These are phyloP conservation scores for Cucurbita argyrosperma DNA, from an alignment of 306 rosid species.

Conservation along the genomic window DNA sequence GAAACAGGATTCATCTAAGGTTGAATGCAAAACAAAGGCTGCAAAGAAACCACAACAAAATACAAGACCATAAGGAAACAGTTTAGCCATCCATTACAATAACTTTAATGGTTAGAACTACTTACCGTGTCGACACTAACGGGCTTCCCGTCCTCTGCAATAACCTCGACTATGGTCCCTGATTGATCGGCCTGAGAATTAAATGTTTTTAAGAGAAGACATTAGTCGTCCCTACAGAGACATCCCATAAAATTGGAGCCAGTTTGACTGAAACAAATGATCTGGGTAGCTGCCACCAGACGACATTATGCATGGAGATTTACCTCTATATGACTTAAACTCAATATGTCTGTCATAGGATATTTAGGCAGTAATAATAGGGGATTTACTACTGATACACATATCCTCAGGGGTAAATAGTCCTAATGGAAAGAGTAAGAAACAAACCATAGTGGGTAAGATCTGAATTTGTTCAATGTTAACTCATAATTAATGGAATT, in stretches of 20 bases:
- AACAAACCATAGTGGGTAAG: neutral
- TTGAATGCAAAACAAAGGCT: slow-evolving; percentile 36
- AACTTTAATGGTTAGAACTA: neutral
- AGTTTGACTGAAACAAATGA: neutral
- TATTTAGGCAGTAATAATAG: neutral
- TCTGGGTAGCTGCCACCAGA: neutral
- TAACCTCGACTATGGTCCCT: slow-evolving; percentile 48
- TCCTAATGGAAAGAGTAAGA: neutral
- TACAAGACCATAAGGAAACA: neutral
- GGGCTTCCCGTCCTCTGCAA: slow-evolving; percentile 44
- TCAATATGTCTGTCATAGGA: neutral
- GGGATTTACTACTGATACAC: neutral
- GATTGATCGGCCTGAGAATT: slow-evolving; percentile 56
- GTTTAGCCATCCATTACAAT: neutral
- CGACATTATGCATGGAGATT: neutral
- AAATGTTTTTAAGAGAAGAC: neutral
- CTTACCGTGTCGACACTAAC: slow-evolving; percentile 50
- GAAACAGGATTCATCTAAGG: too few relatives aligned
- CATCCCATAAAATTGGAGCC: neutral
- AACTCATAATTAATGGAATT: neutral
- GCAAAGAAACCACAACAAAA: slow-evolving; percentile 12
- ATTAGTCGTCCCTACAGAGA: neutral
- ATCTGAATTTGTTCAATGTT: neutral
- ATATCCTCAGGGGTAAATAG: neutral
- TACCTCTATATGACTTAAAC: too few relatives aligned